phyloP scores from a whole-genome alignment of 129 eudicot genomes.

The Calendula officinalis region DNA sequence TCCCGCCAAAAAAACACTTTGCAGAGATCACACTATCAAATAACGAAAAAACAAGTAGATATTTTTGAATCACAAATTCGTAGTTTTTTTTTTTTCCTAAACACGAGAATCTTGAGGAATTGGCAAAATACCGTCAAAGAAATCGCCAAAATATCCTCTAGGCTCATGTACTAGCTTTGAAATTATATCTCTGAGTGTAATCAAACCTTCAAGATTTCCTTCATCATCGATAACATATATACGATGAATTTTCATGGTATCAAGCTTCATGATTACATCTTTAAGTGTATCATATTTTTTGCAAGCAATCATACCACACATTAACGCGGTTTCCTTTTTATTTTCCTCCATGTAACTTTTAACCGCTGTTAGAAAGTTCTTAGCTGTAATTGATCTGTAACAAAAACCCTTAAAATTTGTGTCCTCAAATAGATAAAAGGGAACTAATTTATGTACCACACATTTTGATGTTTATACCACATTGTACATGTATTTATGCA shows the following conservation, averaged over 20 bases:
- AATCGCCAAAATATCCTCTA: conserved; percentile 89
- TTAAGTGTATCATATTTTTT: conserved; percentile 55
- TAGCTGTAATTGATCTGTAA: conserved; percentile 86
- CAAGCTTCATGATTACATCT: conserved; percentile 76
- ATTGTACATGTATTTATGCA: too few relatives aligned
- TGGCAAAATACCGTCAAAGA: conserved; percentile 89
- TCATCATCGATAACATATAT: conserved; percentile 70
- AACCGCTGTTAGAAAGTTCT: conserved; percentile 78
- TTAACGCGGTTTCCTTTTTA: conserved; percentile 38
- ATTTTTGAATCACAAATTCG: not conserved
- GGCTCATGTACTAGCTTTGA: conserved; percentile 95
- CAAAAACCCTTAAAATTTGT: not conserved
- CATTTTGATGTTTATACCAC: too few relatives aligned
- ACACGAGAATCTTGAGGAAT: conserved; percentile 81
- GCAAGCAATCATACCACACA: conserved; percentile 79
- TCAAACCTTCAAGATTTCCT: conserved; percentile 73
- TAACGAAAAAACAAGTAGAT: too few relatives aligned
- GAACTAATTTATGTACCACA: too few relatives aligned
- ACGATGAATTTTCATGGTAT: conserved; percentile 72
- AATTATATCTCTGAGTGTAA: conserved; percentile 91
- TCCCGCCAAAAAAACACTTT: too few relatives aligned
- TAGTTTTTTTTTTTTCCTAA: conserved; percentile 17
- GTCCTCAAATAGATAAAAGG: too few relatives aligned
- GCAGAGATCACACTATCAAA: not conserved
- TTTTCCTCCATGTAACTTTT: conserved; percentile 55